Percentiles rank a stretch among this genome's conserved stretches.
phyloP scores from a whole-genome alignment of 2,329 filamentous ascomycete genomes.

The Trichoderma gracile region DNA sequence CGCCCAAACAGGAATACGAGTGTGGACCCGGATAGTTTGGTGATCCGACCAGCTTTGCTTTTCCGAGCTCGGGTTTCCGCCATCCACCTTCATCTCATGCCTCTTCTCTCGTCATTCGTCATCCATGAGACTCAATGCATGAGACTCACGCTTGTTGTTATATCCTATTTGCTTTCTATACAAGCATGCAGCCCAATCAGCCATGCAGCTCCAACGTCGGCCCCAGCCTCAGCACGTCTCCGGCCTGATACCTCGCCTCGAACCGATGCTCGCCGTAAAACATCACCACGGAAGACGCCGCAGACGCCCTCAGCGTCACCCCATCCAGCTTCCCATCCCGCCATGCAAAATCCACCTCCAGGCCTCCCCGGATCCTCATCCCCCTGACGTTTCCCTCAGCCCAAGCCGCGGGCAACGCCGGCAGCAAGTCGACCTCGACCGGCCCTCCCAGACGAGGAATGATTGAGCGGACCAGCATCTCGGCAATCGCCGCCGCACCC shows the following conservation, averaged over 20 bases:
- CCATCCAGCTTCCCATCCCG: constrained; percentile 5
- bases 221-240: constrained; percentile 17
- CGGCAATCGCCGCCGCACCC: constrained; percentile 22
- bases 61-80: too few species aligned
- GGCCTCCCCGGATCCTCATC: constrained; percentile 9
- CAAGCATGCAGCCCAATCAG: not conserved
- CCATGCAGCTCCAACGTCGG: constrained; percentile 20
- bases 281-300: constrained; percentile 6
- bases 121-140: not conserved
- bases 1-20: too few species aligned
- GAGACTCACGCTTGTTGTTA: not conserved
- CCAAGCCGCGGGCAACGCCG: constrained; percentile 21
- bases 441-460: constrained; percentile 13
- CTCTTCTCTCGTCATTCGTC: too few species aligned
- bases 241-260: constrained; percentile 2
- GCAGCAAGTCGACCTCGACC: constrained; percentile 22
- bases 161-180: too few species aligned
- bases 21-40: too few species aligned
- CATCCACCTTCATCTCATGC: too few species aligned
- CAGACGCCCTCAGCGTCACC: constrained; percentile 8
- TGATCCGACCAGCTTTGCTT: too few species aligned
- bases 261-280: constrained; percentile 17
- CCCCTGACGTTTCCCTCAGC: constrained; percentile 17
- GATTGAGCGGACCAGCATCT: constrained; percentile 24
- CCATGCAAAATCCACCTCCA: constrained; percentile 19